A percentile compares a stretch with the other conserved stretches of the same genome.
phyloP scores from a whole-genome alignment of 768 basidiomycete genomes.

The Serendipita sp. region DNA sequence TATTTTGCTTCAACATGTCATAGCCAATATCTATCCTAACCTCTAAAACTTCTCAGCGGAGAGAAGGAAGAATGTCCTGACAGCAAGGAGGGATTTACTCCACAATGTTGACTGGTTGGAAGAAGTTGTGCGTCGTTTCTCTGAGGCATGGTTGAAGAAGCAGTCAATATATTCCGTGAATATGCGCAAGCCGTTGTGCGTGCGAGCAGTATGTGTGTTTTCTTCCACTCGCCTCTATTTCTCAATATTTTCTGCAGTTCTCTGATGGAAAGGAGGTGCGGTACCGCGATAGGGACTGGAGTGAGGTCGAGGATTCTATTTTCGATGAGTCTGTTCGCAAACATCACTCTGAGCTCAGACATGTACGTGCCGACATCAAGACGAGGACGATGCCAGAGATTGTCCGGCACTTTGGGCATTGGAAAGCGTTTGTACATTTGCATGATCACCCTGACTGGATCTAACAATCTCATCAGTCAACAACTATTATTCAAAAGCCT shows the following conservation, averaged over 20 bases:
- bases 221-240: not conserved
- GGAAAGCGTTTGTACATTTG: constrained; percentile 50
- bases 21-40: constrained; percentile 42
- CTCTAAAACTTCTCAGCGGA: constrained; percentile 33
- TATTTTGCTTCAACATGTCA: constrained; percentile 12
- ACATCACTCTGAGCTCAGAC: constrained; percentile 68
- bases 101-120: constrained; percentile 68
- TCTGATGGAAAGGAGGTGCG: constrained; percentile 29
- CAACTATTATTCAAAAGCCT: not conserved
- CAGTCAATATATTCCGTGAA: constrained; percentile 43
- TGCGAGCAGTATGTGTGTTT: constrained; percentile 40
- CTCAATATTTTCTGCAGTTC: not conserved
- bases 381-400: constrained; percentile 57
- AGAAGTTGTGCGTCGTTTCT: constrained; percentile 54
- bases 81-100: constrained; percentile 33
- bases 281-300: constrained; percentile 58
- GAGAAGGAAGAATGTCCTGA: constrained; percentile 39
- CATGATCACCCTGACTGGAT: constrained; percentile 29
- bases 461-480: constrained; percentile 14
- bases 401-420: constrained; percentile 68
- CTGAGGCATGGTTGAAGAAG: constrained; percentile 44
- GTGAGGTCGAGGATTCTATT: constrained; percentile 44
- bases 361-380: constrained; percentile 56
- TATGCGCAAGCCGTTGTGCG: constrained; percentile 39
- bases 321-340: constrained; percentile 60